phyloP scores from a whole-genome alignment of 2,329 filamentous ascomycete genomes.

The Sphaerulina vaccinii region DNA sequence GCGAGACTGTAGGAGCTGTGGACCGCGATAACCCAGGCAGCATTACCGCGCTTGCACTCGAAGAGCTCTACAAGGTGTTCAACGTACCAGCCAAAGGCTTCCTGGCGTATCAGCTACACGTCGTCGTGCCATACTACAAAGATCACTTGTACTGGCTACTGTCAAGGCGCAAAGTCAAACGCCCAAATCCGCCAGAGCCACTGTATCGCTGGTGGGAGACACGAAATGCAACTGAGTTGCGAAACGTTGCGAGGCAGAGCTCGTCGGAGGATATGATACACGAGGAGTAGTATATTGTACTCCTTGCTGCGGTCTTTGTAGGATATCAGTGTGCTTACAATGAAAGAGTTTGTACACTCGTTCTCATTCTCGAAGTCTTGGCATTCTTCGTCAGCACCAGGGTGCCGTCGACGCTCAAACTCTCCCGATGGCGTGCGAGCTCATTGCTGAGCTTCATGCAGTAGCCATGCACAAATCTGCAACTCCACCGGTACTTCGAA shows the following conservation, averaged over 20 bases:
- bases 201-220: neutral
- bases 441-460: too few relatives aligned
- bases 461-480: too few relatives aligned
- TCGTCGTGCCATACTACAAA: neutral
- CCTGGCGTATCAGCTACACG: neutral
- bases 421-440: too few relatives aligned
- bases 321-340: too few relatives aligned
- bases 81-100: constrained; percentile 16
- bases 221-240: neutral
- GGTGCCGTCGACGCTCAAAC: too few relatives aligned
- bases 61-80: constrained; percentile 37
- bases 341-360: too few relatives aligned
- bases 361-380: too few relatives aligned
- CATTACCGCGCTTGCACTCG: constrained; percentile 29
- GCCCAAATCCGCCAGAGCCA: neutral
- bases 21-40: constrained; percentile 23
- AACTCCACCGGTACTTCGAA: too few relatives aligned
- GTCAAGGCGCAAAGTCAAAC: neutral
- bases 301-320: too few relatives aligned
- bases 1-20: constrained; percentile 33
- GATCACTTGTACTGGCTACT: neutral
- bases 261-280: too few relatives aligned
- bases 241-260: neutral
- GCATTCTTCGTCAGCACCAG: too few relatives aligned
- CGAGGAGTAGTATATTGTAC: too few relatives aligned